Conservation (phyloP, 1,284 basidiomycete genomes). For the Hemileia vastatrix region DNA sequence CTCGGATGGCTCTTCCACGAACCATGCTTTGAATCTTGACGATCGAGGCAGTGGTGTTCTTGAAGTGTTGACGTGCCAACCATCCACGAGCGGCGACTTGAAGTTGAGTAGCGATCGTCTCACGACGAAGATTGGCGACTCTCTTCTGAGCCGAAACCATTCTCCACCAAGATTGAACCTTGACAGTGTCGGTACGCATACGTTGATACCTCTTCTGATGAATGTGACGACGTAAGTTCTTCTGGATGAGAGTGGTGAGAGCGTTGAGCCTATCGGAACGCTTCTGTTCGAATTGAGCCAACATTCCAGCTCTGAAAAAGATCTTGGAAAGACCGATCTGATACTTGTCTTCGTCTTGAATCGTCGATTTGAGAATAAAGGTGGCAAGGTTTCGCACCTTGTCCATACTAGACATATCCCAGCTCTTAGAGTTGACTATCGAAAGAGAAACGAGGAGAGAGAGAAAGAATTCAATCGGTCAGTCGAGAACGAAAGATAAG, state of each 20-base stretch:
- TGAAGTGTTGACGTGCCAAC: slow-evolving; percentile 30
- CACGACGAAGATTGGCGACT: slow-evolving; percentile 29
- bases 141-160: slow-evolving; percentile 32
- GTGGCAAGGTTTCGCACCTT: slow-evolving; percentile 33
- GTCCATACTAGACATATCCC: too few relatives aligned
- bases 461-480: neutral
- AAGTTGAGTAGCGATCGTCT: slow-evolving; percentile 36
- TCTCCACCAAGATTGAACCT: slow-evolving; percentile 38
- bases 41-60: slow-evolving; percentile 29
- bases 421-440: slow-evolving; percentile 35
- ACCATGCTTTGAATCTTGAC: slow-evolving; percentile 36
- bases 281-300: slow-evolving; percentile 41
- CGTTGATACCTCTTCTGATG: slow-evolving; percentile 33
- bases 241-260: slow-evolving; percentile 40
- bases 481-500: too few relatives aligned
- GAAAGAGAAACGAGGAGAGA: too few relatives aligned
- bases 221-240: slow-evolving; percentile 36
- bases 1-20: slow-evolving; percentile 34
- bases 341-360: slow-evolving; percentile 40
- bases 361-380: slow-evolving; percentile 36
- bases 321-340: slow-evolving; percentile 44
- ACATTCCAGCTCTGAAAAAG: slow-evolving; percentile 45
- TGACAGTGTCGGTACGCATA: slow-evolving; percentile 33
- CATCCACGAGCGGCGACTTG: slow-evolving; percentile 36
- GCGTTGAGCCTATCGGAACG: slow-evolving; percentile 37